Base-by-base conservation (phyloP, 1,139 yeast genomes). In the Suhomyces bokatorum region DNA sequence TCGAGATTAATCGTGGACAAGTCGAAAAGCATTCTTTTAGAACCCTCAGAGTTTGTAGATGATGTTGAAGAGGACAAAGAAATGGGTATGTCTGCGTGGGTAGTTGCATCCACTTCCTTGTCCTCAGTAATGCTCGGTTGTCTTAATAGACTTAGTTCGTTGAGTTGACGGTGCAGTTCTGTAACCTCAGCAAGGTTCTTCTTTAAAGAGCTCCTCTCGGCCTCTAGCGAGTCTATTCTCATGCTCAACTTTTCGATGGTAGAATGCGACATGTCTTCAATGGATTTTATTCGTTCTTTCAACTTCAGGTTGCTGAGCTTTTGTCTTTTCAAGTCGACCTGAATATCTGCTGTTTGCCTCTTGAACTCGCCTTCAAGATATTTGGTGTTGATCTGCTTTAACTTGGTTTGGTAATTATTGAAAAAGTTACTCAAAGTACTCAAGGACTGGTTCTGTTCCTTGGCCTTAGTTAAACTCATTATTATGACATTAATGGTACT, bases 391-490 rank as follows among this genome's bases (percentile, higher is more conserved):
- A 70, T 48, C 15, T 64, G 65, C 40, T 66, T 54, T 20, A 70
- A 50, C 34, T 59, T 57, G 12, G 47, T 26, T 36, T 60, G 60
- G 51, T 73, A 74, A 39, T 62, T 60, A 17, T 43, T 45, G 35
- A 72, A 56, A 47, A 69, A 73, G 11, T 54, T 52, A 39, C 66
- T 68, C 26, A 74, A 50, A 1, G 72, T 56, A 24, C 51, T 49
- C 39, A 74, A 56, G 3, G 72, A 60, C 28, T 61, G 54, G 43
- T 65, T 64, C 50, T 74, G 78, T 45, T 69, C 74, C 50, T 69
- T 70, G 26, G 70, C 60, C 44, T 59, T 62, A 30, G 69, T 57
- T 30, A 72, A 52, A 47, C 60, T 63, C 36, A 58, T 56, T 6
- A 66, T 56, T 31, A 74, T 57, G 8, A 57, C 44, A 44, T 59